Percentiles rank a stretch among this genome's conserved stretches.
Evolutionary conservation across 176 grass and related monocot genomes (phyloP).

Genomic region (Hordeum vulgare): DNA sequence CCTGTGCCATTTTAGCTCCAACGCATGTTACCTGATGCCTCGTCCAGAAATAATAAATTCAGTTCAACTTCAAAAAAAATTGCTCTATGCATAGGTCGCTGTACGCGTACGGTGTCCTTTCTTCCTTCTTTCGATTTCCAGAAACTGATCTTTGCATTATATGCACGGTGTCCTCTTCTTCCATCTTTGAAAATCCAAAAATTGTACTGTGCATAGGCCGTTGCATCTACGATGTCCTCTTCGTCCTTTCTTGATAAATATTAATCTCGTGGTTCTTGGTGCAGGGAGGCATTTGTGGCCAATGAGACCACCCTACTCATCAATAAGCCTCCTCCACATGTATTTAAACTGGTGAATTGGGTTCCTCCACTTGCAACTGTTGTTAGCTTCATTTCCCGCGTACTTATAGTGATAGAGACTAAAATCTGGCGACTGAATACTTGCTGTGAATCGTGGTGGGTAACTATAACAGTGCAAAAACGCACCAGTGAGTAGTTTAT

Average conservation of each 20-base stretch:
- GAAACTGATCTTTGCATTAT: background rate
- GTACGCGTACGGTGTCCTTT: background rate
- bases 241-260: background rate
- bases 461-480: background rate
- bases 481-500: background rate
- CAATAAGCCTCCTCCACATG: slow-evolving; percentile 26
- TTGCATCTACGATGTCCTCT: background rate
- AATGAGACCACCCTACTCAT: background rate
- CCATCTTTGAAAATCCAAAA: background rate
- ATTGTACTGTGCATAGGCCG: background rate
- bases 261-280: slow-evolving; percentile 15
- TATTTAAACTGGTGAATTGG: slow-evolving; percentile 18
- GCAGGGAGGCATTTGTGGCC: slow-evolving; percentile 9
- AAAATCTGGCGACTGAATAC: background rate
- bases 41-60: background rate
- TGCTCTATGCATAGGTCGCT: background rate
- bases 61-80: background rate
- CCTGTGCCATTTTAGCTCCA: background rate
- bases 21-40: background rate
- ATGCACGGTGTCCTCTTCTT: background rate
- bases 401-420: background rate
- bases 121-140: background rate
- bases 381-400: background rate
- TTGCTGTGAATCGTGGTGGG: background rate
- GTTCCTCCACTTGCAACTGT: background rate